Percentiles rank a stretch among this genome's conserved stretches.
Conservation (phyloP, 2,329 filamentous ascomycete genomes). For the Sarocladium brachiariae region DNA sequence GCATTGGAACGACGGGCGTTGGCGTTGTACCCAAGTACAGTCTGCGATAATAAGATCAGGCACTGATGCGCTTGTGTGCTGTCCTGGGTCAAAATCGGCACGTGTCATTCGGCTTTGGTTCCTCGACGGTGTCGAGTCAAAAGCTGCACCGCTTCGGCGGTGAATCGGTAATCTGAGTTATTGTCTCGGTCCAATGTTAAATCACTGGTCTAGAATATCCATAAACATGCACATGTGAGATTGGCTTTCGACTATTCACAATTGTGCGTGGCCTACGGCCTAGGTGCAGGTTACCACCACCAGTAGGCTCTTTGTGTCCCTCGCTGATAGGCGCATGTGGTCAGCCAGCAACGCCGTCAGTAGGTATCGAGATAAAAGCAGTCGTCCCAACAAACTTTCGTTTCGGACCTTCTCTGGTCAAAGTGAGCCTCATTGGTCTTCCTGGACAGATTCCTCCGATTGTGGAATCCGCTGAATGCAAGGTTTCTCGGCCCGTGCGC, state of each 20-base stretch:
- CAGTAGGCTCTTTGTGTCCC: no score
- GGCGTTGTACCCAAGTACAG: no score
- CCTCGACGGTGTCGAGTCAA: slow-evolving; percentile 3
- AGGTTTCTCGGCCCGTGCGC: slow-evolving; percentile 5
- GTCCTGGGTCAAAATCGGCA: not conserved
- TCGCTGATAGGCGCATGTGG: no score
- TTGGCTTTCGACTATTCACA: not conserved
- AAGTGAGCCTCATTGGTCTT: not conserved
- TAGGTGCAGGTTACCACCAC: no score
- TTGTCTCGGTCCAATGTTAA: not conserved
- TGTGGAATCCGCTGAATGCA: not conserved
- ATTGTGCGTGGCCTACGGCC: no score
- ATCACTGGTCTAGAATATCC: not conserved
- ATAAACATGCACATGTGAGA: not conserved
- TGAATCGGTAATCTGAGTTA: not conserved
- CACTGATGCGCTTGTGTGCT: not conserved
- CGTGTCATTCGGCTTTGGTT: slow-evolving; percentile 1
- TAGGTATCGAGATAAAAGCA: not conserved
- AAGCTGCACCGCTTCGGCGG: not conserved
- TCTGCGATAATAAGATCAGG: no score
- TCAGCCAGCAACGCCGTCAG: no score
- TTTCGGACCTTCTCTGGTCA: not conserved
- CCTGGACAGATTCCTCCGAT: not conserved
- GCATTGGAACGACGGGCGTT: no score
- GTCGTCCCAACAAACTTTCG: not conserved